phyloP scores from a whole-genome alignment of 371 early-diverging fungal species.

The Mucor racemosus region DNA sequence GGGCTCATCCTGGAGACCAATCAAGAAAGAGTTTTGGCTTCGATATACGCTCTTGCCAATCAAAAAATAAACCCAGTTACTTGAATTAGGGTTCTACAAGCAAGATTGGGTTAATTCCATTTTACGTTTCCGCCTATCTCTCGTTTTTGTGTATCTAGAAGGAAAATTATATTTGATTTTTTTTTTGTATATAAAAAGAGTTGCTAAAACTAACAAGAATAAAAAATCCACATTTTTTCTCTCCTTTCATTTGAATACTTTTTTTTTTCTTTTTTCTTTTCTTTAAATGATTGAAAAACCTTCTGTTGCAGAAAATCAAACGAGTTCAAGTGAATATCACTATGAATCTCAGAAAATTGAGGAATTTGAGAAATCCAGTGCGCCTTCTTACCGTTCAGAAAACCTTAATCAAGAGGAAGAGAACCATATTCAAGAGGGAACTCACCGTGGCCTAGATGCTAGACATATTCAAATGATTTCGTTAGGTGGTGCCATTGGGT shows the following conservation, averaged over 20 bases:
- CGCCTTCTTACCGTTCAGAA: slow-evolving; percentile 17
- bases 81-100: slow-evolving; percentile 1
- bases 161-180: not conserved
- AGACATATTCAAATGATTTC: slow-evolving; percentile 84
- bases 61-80: not conserved
- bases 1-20: slow-evolving; percentile 48
- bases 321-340: slow-evolving; percentile 6
- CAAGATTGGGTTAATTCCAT: slow-evolving; percentile 11
- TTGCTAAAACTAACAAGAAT: not conserved
- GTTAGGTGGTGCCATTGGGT: slow-evolving; percentile 75
- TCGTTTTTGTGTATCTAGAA: not conserved
- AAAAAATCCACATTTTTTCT: slow-evolving; percentile 6
- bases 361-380: slow-evolving; percentile 10
- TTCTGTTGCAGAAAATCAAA: slow-evolving; percentile 5
- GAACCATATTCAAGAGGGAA: slow-evolving; percentile 29
- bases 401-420: slow-evolving; percentile 31
- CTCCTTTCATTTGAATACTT: slow-evolving; percentile 4
- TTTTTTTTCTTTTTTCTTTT: not conserved
- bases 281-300: slow-evolving; percentile 21
- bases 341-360: slow-evolving; percentile 21
- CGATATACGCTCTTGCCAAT: slow-evolving; percentile 12
- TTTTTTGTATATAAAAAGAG: slow-evolving; percentile 1
- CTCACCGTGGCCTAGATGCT: slow-evolving; percentile 63
- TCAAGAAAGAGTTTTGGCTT: slow-evolving; percentile 33
- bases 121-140: slow-evolving; percentile 20